Evolutionary conservation across 2,329 filamentous ascomycete species (phyloP), one percentile per base, ranked within the genome.

Genomic region (Penicillium sumatraense): DNA sequence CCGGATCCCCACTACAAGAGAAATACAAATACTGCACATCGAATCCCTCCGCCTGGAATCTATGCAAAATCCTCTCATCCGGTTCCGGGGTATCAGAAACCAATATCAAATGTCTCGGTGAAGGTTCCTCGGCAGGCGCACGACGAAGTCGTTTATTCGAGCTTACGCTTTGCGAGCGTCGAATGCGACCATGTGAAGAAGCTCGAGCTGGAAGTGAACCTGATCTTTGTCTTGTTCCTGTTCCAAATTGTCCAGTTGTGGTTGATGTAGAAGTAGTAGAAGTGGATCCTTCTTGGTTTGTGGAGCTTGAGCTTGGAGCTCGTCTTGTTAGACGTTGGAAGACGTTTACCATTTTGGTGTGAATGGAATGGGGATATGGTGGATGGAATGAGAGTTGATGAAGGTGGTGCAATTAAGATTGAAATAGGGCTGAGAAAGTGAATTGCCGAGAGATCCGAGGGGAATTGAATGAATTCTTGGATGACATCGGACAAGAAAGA

Each of bases 1-100:
- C 80, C 2, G 47, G 36, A 51, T 71, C 60, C 0, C 54, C 62
- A 16, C 27, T 60, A 3, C 60, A 61, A 3, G 46, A 48, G 40
- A 82, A 80, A 1, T 81, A 78, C 1, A 87, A 64, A 64, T 86
- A 86, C 27, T 75, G 74, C 26, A 85, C 79, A 6, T 78, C 68
- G 66, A 86, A 87, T 2, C 84, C 85, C 69, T 87, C 85, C 3
- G 81, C 78, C 29, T 75, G 71, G 76, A 84, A 86, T 44, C 81
- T 78, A 33, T 78, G 73, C 38, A 82, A 68, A 2, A 80, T 79
- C 27, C 78, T 74, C 14, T 77, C 66, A 65, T 86, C 83, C 61
- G 86, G 86, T 27, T 68, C 53, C n/a, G 58, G 56, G 2, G 67
- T 63, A 49, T 71, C 62, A 14, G 70, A 71, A 40, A 67, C 67